Base-by-base conservation (phyloP, 75 land plant genomes). In the Cupressus sempervirens region DNA sequence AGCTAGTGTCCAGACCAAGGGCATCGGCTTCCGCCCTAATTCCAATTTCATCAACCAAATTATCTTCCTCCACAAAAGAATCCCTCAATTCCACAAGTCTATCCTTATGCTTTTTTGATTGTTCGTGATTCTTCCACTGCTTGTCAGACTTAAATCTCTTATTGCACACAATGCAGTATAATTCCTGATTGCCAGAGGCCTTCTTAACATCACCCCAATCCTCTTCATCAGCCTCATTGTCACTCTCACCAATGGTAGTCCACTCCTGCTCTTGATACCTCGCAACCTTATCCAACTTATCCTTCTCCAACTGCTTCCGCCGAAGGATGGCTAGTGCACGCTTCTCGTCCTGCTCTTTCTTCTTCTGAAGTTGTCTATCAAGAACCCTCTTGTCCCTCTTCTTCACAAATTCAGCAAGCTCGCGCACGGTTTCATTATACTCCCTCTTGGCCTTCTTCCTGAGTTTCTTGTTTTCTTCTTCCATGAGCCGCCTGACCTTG, bases 41-140 rank as follows among this genome's bases (percentile, higher is more conserved):
- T 23, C 36, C 76, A 26, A 34, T 62, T 30, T 1, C 84, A 83
- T 53, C 26, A 1, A 32, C 45, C 86, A 86, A 74, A 70, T 89
- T 88, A 26, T 93, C 95, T 52, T 87, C 87, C 70, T 76, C 45
- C 8, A 7, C 26, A 70, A 91, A 89, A 3, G 93, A 40, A 29
- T 91, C 91, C 87, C 91, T 92, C 73, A 98, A 86, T 81, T 94
- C 93, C 1, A 89, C 88, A 20, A 91, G 92, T 75, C 89, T 92
- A 86, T 93, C 97, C 83, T 90, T 87, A 58, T 98, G 99, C 89
- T 98, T 98, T 91, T 96, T 98, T 4, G 99, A 98, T 90, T 94
- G 90, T 90, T 98, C 99, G 54, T 98, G 99, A 75, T 98, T 98
- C 84, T 91, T 90, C 99, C 98, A 96, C 79, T 98, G 99, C 94